Conservation (phyloP, 306 rosid genomes). For the Phaseolus lunatus region DNA sequence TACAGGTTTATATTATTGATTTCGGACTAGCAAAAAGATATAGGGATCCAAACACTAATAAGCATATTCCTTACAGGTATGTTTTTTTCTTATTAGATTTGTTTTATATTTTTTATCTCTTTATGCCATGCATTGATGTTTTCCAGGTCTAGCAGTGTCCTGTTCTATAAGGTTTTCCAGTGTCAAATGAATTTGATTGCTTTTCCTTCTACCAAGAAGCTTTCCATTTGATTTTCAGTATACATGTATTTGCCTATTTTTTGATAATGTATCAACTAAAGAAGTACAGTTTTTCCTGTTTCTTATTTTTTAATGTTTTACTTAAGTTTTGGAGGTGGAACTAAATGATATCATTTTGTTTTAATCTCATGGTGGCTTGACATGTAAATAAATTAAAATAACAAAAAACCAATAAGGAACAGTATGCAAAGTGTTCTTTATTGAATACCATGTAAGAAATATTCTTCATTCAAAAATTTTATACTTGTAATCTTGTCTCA, state of each 20-base stretch:
- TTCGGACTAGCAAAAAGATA: conserved; percentile 89
- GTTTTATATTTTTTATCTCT: conserved; percentile 27
- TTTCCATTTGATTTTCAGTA: conserved; percentile 10
- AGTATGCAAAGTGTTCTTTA: conserved; percentile 12
- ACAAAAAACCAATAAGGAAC: neutral
- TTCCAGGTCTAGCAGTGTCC: conserved; percentile 20
- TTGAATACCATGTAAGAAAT: conserved; percentile 1
- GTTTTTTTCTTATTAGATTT: conserved; percentile 29
- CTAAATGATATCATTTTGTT: conserved; percentile 16
- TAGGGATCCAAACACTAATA: conserved; percentile 66
- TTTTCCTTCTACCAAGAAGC: conserved; percentile 17
- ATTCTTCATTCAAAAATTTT: neutral
- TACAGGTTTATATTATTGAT: conserved; percentile 80
- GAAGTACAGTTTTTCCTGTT: neutral
- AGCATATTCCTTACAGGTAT: conserved; percentile 87
- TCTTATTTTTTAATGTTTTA: neutral
- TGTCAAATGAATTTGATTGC: conserved; percentile 6
- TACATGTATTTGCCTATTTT: neutral
- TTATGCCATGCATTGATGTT: conserved; percentile 20
- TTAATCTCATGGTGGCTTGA: neutral
- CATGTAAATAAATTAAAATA: neutral
- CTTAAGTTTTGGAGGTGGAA: neutral
- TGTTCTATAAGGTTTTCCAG: conserved; percentile 12
- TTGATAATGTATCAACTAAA: neutral
- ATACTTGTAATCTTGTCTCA: neutral